phyloP scores from a whole-genome alignment of 345 rosid species.

The Fremontodendron californicum region DNA sequence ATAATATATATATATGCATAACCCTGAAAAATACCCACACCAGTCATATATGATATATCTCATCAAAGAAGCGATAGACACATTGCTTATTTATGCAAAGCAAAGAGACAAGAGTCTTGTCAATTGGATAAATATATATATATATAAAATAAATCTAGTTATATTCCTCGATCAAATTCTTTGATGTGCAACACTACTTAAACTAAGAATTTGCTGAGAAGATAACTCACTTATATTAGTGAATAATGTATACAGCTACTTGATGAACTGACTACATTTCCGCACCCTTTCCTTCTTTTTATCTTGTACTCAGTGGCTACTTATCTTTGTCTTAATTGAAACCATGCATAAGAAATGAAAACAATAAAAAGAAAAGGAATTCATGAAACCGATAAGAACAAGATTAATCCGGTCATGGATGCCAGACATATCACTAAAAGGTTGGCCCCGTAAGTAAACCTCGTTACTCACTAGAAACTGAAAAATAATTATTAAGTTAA shows the following conservation, averaged over 20 bases:
- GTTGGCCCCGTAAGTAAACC: background rate
- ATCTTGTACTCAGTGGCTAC: background rate
- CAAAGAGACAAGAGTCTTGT: background rate
- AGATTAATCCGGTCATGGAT: background rate
- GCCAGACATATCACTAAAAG: background rate
- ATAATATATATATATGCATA: no score
- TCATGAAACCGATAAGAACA: constrained; percentile 11
- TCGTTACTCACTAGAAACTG: constrained; percentile 21
- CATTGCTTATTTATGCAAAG: background rate
- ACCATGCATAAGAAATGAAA: background rate
- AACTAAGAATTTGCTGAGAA: no score
- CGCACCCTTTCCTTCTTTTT: background rate
- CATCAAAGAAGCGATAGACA: background rate
- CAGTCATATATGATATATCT: no score
- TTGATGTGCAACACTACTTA: background rate
- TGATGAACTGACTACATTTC: background rate
- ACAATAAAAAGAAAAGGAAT: no score
- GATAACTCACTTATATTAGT: no score
- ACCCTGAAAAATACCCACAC: no score
- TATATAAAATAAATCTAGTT: background rate
- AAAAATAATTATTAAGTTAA: background rate
- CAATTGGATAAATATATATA: background rate
- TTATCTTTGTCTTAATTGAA: background rate
- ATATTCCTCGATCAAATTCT: background rate
- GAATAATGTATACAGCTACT: background rate